Base-by-base conservation (phyloP, 768 basidiomycete species). In the Cantharellus anzutake region DNA sequence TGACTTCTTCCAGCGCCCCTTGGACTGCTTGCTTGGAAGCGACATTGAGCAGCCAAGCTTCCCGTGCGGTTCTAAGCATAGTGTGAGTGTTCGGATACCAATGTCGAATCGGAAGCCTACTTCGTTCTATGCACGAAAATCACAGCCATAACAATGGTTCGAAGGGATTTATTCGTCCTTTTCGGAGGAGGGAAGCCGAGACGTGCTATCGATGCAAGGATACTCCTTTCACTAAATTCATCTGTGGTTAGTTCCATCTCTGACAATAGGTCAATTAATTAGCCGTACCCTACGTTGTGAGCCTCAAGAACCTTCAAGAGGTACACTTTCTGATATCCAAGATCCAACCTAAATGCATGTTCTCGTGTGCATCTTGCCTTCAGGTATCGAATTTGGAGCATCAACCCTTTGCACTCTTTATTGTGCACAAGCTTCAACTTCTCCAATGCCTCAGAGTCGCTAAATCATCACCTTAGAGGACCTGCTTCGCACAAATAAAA, bases 281-380 rank as follows among this genome's bases (percentile, higher is more conserved):
- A 29, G 20, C 20, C 20, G 20, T 29, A 29, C 20, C 20, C 20
- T 29, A 29, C 20, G 20, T 29, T 29, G 20, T 29, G 20, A 29
- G 20, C 76, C 29, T 77, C 59, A 52, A 62, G 61, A 48, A 62
- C 62, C 56, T n/a, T 71, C 4, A 92, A 72, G 5, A 98, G 75
- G 68, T 97, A 97, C 53, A 78, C 73, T 68, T 99, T 99, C 73
- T 98, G 96, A 66, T 90, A 82, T 14, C 76, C 74, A 51, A 97
- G 74, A 64, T 82, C 82, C 61, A 74, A 75, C 41, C 94, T 79
- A 74, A 96, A 79, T 0, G 76, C 75, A 5, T 82, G 79, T 71
- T 99, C 96, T 35, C 94, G 78, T 2, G 80, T 84, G 70, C 83
- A 93, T 67, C 89, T 90, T 59, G 86, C 84, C 69, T 98, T 94